Conservation (phyloP, 1,284 basidiomycete species). For the Boletus sp. region DNA sequence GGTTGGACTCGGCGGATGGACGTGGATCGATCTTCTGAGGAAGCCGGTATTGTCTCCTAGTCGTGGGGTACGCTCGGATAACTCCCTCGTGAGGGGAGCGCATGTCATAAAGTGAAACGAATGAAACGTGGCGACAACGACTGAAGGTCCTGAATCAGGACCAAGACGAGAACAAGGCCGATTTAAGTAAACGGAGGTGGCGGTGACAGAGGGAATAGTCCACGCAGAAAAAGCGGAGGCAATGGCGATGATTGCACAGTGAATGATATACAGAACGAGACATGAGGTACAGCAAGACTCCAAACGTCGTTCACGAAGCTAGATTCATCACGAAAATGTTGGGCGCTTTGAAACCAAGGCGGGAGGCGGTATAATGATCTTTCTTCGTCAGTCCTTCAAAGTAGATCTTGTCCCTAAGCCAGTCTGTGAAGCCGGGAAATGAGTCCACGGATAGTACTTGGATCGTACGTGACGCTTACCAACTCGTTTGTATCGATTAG, state of each 20-base stretch:
- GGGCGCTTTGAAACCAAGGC: slow-evolving; percentile 71
- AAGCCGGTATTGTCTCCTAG: too few relatives aligned
- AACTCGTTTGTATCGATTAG: slow-evolving; percentile 51
- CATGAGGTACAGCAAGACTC: not conserved
- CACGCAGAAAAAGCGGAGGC: too few relatives aligned
- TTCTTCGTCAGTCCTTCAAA: slow-evolving; percentile 64
- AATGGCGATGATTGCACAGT: not conserved
- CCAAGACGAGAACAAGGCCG: too few relatives aligned
- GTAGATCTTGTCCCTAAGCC: slow-evolving; percentile 66
- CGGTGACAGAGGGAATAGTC: too few relatives aligned
- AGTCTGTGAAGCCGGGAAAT: slow-evolving; percentile 44
- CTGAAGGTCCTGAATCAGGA: too few relatives aligned
- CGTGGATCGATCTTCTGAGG: too few relatives aligned
- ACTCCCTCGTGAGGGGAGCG: too few relatives aligned
- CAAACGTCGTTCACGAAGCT: slow-evolving; percentile 21
- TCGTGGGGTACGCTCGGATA: too few relatives aligned
- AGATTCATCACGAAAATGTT: slow-evolving; percentile 68
- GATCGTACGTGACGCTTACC: slow-evolving; percentile 41
- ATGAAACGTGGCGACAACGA: too few relatives aligned
- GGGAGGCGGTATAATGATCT: slow-evolving; percentile 51
- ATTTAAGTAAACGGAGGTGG: too few relatives aligned
- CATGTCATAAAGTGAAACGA: too few relatives aligned
- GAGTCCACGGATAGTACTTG: not conserved
- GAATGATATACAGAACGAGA: slow-evolving; percentile 11
- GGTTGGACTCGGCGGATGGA: too few relatives aligned